These are phyloP conservation scores for Ceratocystis smalleyi DNA, from an alignment of 2,329 filamentous ascomycete species.

Conservation along the genomic window DNA sequence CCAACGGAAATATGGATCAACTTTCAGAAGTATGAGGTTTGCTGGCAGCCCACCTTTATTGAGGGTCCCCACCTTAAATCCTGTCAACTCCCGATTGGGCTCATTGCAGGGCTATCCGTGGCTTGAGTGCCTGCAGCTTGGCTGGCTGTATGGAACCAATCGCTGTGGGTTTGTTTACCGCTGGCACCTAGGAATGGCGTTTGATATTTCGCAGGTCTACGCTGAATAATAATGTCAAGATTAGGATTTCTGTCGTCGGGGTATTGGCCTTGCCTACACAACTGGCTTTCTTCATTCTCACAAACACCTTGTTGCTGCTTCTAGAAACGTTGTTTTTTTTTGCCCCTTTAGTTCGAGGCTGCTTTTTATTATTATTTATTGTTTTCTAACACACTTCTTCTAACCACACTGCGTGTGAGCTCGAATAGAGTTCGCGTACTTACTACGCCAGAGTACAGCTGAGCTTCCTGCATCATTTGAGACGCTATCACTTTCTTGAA, in stretches of 20 bases:
- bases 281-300: not conserved
- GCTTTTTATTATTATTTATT: not conserved
- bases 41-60: not conserved
- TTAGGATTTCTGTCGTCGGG: not conserved
- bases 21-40: not conserved
- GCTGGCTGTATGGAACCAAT: not conserved
- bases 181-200: too few species aligned
- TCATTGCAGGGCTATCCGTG: not conserved
- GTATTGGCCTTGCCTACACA: not conserved
- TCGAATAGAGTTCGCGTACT: too few species aligned
- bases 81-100: not conserved
- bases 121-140: not conserved
- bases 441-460: too few species aligned
- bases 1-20: constrained; percentile 4
- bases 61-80: not conserved
- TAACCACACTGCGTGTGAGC: too few species aligned
- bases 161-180: too few species aligned
- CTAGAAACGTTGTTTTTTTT: not conserved
- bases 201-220: too few species aligned
- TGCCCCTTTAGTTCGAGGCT: too few species aligned
- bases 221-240: not conserved
- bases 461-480: too few species aligned
- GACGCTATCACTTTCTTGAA: too few species aligned
- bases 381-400: not conserved
- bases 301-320: not conserved